phyloP scores from a whole-genome alignment of 345 rosid genomes.

The Populus euphratica region DNA sequence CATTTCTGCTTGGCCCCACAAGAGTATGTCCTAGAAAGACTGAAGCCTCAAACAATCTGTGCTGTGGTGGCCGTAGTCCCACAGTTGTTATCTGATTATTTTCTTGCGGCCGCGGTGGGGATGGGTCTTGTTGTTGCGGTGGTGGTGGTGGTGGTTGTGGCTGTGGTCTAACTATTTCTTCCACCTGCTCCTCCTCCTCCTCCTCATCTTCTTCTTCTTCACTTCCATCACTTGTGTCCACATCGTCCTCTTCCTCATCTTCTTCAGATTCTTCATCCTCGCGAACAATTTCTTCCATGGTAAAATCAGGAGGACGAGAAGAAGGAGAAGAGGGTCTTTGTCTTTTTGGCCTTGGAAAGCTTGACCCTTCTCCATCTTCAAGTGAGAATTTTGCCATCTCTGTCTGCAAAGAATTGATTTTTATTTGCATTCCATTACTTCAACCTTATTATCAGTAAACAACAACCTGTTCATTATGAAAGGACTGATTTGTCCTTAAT shows the following conservation, averaged over 20 bases:
- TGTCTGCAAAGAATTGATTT: not conserved
- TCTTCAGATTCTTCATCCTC: not conserved
- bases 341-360: not conserved
- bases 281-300: not conserved
- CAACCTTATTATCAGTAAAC: not conserved
- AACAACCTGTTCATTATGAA: not conserved
- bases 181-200: not conserved
- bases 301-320: conserved; percentile 6
- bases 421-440: not conserved
- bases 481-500: not conserved
- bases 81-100: not conserved
- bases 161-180: not conserved
- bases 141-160: not conserved
- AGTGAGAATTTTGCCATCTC: not conserved
- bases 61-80: not conserved
- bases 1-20: not conserved
- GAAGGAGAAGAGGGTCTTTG: not conserved
- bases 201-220: not conserved
- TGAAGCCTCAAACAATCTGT: not conserved
- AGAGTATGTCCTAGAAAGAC: not conserved
- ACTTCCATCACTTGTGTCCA: not conserved
- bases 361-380: not conserved
- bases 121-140: not conserved
- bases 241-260: not conserved
- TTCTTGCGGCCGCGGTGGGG: too few relatives aligned